Evolutionary conservation across 208 protist species (phyloP).

Genomic region (Leishmania lainsoni): DNA sequence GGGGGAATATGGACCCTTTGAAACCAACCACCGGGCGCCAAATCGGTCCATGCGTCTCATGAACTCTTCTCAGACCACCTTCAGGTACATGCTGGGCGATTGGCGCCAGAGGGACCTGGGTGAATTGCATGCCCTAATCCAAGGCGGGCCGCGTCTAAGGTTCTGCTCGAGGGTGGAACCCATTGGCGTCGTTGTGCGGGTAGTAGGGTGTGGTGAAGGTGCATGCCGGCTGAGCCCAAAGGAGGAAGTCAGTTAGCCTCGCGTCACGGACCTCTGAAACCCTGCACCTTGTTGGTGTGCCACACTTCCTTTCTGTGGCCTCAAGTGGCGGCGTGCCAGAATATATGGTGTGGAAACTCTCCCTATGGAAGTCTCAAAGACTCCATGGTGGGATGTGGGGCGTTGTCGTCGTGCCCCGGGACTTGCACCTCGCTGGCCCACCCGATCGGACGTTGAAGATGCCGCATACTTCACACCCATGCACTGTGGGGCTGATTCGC

Average conservation of each 20-base stretch:
- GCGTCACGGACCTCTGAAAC: not conserved
- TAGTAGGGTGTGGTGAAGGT: not conserved
- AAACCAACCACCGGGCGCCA: not conserved
- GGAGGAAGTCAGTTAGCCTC: not conserved
- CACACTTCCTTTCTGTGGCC: not conserved
- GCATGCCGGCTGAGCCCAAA: not conserved
- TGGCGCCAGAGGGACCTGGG: not conserved
- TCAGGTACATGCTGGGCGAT: not conserved
- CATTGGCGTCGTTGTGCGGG: not conserved
- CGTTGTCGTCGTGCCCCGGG: not conserved
- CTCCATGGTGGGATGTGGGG: not conserved
- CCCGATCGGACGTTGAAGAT: not conserved
- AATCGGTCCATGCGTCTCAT: not conserved
- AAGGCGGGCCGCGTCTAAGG: not conserved
- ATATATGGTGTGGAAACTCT: not conserved
- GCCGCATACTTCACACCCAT: not conserved
- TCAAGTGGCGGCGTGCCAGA: not conserved
- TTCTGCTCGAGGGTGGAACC: not conserved
- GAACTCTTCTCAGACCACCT: not conserved
- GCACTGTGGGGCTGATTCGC: not conserved
- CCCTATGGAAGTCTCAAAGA: not conserved
- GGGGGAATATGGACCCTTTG: too few relatives aligned
- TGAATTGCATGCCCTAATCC: not conserved
- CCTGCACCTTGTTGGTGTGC: not conserved
- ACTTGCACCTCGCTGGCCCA: not conserved